Evolutionary conservation across 495 filamentous ascomycete species (phyloP), one percentile per base, ranked within the genome.

Genomic region (Penicillium coffeae): DNA sequence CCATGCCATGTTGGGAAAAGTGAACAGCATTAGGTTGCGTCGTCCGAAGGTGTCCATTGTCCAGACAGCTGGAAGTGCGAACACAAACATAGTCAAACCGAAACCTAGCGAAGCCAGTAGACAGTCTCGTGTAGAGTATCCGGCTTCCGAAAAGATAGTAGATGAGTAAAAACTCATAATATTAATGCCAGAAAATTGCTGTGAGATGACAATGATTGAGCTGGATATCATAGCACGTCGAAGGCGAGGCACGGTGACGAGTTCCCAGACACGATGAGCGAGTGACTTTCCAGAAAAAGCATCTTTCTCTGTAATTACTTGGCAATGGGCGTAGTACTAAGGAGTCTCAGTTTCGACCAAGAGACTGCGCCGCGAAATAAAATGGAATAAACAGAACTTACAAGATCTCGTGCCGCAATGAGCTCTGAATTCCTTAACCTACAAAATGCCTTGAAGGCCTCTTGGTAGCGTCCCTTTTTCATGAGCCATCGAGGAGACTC

Each of bases 31-130:
- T 1, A 94, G 76, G 15, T 76, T 75, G 25, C 88, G 80, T 15
- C 88, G 86, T 14, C 88, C 88, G 42, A 83, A 91, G 6, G 86
- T 89, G 63, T 94, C 88, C 59, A 94, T 94, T 9, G 87, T 89
- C 70, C 77, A 88, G 38, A 93, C 74, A 12, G 88, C 87, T 0
- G 88, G 88, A 64, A 83, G 85, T 42, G 87, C 86, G 56, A 91
- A 92, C 20, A 87, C 43, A 68, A 87, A 91, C 68, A 89, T 91
- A 49, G 89, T 75, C 3, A 88, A 64, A 33, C 88, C 88, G 59
- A 90, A 92, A 1, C 88, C 88, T 56, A 83, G 86, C 0, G 86
- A 89, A 2, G 82, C 84, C 6, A 86, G 71, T 8, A 93, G 76
- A 42, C 88, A 82, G 7, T 74, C 63, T 47, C 72, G 75, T 3